phyloP scores from a whole-genome alignment of 2,329 filamentous ascomycete species.

The Colletotrichum trifolii region DNA sequence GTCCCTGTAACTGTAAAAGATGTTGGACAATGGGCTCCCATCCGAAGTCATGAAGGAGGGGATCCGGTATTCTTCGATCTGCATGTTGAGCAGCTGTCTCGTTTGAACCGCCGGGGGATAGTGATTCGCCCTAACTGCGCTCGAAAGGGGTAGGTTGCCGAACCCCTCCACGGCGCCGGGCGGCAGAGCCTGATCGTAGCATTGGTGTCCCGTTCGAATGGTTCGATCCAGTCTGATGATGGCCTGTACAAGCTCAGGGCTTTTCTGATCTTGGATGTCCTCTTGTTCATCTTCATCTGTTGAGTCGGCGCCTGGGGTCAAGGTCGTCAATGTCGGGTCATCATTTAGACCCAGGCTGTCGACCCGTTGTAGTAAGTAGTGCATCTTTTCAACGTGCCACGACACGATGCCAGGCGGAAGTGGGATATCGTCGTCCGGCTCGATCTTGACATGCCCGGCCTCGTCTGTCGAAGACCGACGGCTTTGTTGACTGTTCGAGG shows the following conservation, averaged over 20 bases:
- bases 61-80: slow-evolving; percentile 23
- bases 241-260: background rate
- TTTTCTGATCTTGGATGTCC: slow-evolving; percentile 1
- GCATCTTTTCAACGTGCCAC: slow-evolving; percentile 29
- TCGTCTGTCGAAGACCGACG: background rate
- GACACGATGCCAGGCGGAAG: slow-evolving; percentile 5
- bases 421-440: slow-evolving; percentile 3
- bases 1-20: slow-evolving; percentile 29
- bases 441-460: background rate
- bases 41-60: slow-evolving; percentile 27
- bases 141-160: slow-evolving; percentile 24
- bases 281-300: background rate
- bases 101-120: slow-evolving; percentile 19
- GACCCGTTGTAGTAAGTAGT: slow-evolving; percentile 19
- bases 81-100: slow-evolving; percentile 18
- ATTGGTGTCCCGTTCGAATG: background rate
- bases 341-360: slow-evolving; percentile 5
- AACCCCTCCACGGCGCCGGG: slow-evolving; percentile 27
- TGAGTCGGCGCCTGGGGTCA: background rate
- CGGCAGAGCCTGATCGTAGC: background rate
- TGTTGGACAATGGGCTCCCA: slow-evolving; percentile 23
- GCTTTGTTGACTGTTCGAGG: background rate
- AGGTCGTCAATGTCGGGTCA: background rate
- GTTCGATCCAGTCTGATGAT: slow-evolving; percentile 2
- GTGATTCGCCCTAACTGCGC: slow-evolving; percentile 21